Conservation (phyloP, 108 stramenopile species). For the Aureococcus anophagefferens region DNA sequence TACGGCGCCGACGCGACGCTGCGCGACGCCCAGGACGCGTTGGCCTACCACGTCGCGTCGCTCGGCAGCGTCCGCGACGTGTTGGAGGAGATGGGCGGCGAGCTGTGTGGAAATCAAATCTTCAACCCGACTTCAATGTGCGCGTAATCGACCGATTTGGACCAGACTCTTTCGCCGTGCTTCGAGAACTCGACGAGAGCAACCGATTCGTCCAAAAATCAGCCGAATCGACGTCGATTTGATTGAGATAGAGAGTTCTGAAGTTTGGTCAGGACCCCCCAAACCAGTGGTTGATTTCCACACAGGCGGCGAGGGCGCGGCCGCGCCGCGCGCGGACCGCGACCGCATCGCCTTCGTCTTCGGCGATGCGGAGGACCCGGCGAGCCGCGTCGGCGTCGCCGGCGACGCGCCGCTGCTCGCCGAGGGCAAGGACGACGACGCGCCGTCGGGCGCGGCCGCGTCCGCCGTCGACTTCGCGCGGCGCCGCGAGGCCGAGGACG, state of each 20-base stretch:
- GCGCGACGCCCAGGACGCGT: slow-evolving; percentile 30
- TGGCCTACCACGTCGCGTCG: slow-evolving; percentile 36
- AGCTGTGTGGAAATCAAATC: too few relatives aligned
- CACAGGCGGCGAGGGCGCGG: too few relatives aligned
- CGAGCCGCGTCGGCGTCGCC: background rate
- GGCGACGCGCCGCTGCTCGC: background rate
- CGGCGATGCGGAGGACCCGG: slow-evolving; percentile 4
- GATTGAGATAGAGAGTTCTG: too few relatives aligned
- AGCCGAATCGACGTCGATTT: too few relatives aligned
- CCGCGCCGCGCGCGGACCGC: slow-evolving; percentile 9
- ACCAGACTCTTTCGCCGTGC: too few relatives aligned
- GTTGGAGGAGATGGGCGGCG: slow-evolving; percentile 21
- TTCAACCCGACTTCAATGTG: too few relatives aligned
- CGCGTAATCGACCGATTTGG: too few relatives aligned
- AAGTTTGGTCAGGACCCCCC: too few relatives aligned
- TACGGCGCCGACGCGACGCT: slow-evolving; percentile 35
- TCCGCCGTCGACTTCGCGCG: background rate
- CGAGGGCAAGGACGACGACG: background rate
- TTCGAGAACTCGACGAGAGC: too few relatives aligned
- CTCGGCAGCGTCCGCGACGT: slow-evolving; percentile 17
- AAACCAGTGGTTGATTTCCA: too few relatives aligned
- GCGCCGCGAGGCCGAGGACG: too few relatives aligned
- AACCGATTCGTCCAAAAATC: too few relatives aligned
- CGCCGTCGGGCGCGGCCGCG: background rate
- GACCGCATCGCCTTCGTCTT: background rate